Evolutionary conservation across 257 asterid genomes (phyloP), one percentile per base, ranked within the genome.

Genomic region (Catharanthus roseus): DNA sequence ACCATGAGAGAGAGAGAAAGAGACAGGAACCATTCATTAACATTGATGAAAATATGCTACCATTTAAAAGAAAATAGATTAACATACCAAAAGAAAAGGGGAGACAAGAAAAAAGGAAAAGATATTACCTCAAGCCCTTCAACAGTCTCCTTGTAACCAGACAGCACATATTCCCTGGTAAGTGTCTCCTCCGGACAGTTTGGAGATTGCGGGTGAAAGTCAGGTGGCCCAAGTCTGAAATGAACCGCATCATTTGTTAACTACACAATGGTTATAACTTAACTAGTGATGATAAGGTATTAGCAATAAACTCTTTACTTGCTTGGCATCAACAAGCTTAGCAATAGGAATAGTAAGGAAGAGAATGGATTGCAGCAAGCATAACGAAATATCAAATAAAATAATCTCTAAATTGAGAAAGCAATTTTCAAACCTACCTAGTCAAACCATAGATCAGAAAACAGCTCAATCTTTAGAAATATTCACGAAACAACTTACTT

Each of bases 71-170:
- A 34, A 45, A 33, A 16, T 0, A 67, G 12, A 51, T 45, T 29
- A 42, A 67, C 24, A 10, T 5, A 5, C 10, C 21, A 19, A 62
- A 24, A 36, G 24, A 72, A 65, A 70, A 38, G 65, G 38, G n/a
- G n/a, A n/a, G n/a, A n/a, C n/a, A n/a, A n/a, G n/a, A n/a, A n/a
- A n/a, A n/a, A n/a, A n/a, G n/a, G n/a, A n/a, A n/a, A n/a, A n/a
- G n/a, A n/a, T n/a, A 60, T 68, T 79, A 91, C 99, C 97, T 91
- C 99, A 60, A 95, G 91, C 66, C 98, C 99, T 80, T 91, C 96
- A 76, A 89, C 92, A 4, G 92, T 84, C 83, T 88, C 99, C 85
- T 82, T 85, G 84, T 91, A 95, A 77, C 98, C 99, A 81, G 84
- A 68, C 72, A 84, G 97, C 61, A 79, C 92, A 90, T 91, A 90